Conservation (phyloP, 352 stramenopile genomes). For the Plasmopara muralis region DNA sequence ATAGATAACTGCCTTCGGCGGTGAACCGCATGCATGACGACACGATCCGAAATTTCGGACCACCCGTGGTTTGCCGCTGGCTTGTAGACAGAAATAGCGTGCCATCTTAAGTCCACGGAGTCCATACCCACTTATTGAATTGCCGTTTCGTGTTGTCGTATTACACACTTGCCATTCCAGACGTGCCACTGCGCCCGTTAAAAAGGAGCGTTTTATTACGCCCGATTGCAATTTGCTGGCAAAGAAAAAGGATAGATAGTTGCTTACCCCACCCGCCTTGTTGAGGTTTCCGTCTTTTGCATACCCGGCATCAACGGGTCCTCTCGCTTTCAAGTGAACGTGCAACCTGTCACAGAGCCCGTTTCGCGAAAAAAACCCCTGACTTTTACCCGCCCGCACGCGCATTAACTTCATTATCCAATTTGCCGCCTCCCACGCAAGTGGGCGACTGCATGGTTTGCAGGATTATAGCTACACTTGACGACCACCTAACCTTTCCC, state of each 20-base stretch:
- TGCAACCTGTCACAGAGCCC: constrained; percentile 15
- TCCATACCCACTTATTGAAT: neutral
- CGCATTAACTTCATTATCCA: constrained; percentile 37
- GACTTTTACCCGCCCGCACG: constrained; percentile 6
- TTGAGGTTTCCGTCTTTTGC: constrained; percentile 29
- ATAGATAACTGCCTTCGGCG: constrained; percentile 9
- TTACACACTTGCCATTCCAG: constrained; percentile 38
- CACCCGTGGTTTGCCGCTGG: too few species aligned
- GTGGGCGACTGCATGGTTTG: constrained; percentile 10
- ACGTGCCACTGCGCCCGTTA: constrained; percentile 10
- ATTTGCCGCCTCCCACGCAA: constrained; percentile 36
- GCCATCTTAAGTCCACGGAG: neutral
- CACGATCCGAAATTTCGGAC: constrained; percentile 27
- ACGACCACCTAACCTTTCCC: constrained; percentile 6
- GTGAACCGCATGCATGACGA: constrained; percentile 13
- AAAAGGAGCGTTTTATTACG: constrained; percentile 1
- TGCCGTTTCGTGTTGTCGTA: constrained; percentile 12
- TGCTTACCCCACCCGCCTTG: constrained; percentile 19
- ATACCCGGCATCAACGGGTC: constrained; percentile 5
- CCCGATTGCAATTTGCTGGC: constrained; percentile 4
- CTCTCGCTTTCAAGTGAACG: constrained; percentile 12
- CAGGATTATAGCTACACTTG: too few species aligned
- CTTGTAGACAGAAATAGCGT: neutral
- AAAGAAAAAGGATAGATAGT: constrained; percentile 12
- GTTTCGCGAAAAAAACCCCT: constrained; percentile 32